phyloP scores from a whole-genome alignment of 2,329 filamentous ascomycete species.

The Scedosporium apiospermum region DNA sequence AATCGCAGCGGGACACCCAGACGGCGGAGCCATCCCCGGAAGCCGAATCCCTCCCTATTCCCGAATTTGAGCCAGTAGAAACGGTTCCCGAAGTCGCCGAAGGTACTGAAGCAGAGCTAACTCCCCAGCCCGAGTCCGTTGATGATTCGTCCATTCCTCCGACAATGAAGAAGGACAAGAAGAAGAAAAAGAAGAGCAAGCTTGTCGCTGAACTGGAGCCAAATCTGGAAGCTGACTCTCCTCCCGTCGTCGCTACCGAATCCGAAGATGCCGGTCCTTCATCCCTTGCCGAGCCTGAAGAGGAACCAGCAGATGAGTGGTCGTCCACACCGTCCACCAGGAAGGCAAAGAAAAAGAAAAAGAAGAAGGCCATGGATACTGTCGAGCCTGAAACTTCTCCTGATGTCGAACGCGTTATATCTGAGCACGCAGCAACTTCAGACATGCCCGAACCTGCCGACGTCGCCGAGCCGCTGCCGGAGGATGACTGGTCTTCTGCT shows the following conservation, averaged over 20 bases:
- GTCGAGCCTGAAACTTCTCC: neutral
- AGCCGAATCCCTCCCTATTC: too few species aligned
- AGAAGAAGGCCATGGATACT: too few species aligned
- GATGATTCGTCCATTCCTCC: neutral
- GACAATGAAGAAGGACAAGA: constrained; percentile 18
- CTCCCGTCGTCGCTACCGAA: too few species aligned
- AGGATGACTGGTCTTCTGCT: neutral
- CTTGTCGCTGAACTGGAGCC: constrained; percentile 8
- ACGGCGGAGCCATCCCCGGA: neutral
- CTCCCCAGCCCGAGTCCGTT: neutral
- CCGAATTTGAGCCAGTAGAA: neutral
- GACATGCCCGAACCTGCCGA: neutral
- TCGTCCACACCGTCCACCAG: too few species aligned
- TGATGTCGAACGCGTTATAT: neutral
- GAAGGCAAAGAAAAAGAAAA: too few species aligned
- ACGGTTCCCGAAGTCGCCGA: neutral
- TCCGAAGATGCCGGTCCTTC: too few species aligned
- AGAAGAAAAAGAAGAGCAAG: constrained; percentile 20
- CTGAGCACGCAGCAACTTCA: neutral
- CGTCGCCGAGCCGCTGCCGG: neutral
- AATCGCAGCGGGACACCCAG: neutral
- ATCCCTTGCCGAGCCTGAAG: too few species aligned
- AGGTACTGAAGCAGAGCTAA: neutral
- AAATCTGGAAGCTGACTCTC: too few species aligned
- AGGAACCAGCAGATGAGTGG: neutral